Evolutionary conservation across 371 early-diverging fungal genomes (phyloP).

Genomic region (Quaeritorhiza haematococci): DNA sequence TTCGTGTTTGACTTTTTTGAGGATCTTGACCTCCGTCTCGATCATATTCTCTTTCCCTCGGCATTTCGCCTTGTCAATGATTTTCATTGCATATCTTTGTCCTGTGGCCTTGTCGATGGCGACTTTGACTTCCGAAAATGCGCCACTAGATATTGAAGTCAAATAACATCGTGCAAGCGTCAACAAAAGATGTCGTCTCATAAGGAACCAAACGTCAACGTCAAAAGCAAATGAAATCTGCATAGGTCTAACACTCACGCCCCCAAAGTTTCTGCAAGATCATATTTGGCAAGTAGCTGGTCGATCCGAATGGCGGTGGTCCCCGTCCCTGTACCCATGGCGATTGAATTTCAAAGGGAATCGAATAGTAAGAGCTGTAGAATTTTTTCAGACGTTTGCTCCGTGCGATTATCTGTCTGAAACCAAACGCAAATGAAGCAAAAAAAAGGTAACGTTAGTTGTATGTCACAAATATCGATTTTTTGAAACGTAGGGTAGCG

Average conservation of each 20-base stretch:
- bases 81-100: constrained; percentile 70
- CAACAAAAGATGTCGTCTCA: too few relatives aligned
- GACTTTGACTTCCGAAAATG: constrained; percentile 75
- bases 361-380: too few relatives aligned
- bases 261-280: constrained; percentile 42
- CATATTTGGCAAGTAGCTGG: constrained; percentile 33
- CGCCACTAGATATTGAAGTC: constrained; percentile 45
- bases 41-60: constrained; percentile 74
- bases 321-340: too few relatives aligned
- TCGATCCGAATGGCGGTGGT: constrained; percentile 14
- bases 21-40: constrained; percentile 72
- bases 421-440: too few relatives aligned
- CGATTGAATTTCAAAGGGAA: too few relatives aligned
- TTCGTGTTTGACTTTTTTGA: constrained; percentile 72
- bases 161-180: too few relatives aligned
- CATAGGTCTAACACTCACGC: constrained; percentile 39
- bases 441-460: too few relatives aligned
- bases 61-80: constrained; percentile 64
- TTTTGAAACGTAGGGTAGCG: too few relatives aligned
- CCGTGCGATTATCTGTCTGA: too few relatives aligned
- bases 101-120: constrained; percentile 49
- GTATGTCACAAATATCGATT: too few relatives aligned
- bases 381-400: too few relatives aligned
- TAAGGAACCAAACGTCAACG: neutral
- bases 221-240: neutral